Evolutionary conservation across 345 rosid species (phyloP), one percentile per base, ranked within the genome.

Genomic region (Citrus reticulata): DNA sequence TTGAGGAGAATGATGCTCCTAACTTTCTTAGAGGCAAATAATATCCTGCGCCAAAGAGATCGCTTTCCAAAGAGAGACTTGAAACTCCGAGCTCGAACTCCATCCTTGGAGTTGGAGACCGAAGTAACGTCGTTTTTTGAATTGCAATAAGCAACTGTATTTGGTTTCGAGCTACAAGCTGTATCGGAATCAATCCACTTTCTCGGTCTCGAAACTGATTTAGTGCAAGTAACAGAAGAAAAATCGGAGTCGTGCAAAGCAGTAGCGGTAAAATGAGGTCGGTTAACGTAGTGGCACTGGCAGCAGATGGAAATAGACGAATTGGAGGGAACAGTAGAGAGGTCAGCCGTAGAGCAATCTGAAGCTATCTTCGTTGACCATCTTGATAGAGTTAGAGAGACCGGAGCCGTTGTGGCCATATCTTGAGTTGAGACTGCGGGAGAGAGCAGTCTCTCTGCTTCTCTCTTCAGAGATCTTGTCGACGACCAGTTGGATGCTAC

Each of bases 1-100:
- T 90, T 92, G 73, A 90, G 93, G 78, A 90, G 68, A 72, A 88
- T 24, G 71, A 90, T 76, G 79, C 93, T 88, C 84, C 87, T 81
- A 35, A 86, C 82, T 83, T 83, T 90, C 69, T 58, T 83, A 1
- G 92, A 90, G 2, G 82, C 78, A 74, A 81, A 86, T 75, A 82
- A 69, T 27, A 86, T 78, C 79, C 85, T 87, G 69, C 83, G 74
- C 89, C 86, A 76, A 40, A 66, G 70, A 2, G 83, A 82, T 74
- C 81, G 69, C 80, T 78, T 88, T 72, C 79, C 85, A 70, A 76
- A 85, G 81, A 82, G 80, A n/a, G 80, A 62, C 75, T 82, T 77
- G 9, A 81, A 77, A 51, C 59, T 79, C 63, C 11, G 58, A 22
- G 62, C 25, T 27, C 2, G 54, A 61, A 40, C 70, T 51, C 24